Base-by-base conservation (phyloP, 192 early-diverging fungal genomes). In the Coemansia sp. region DNA sequence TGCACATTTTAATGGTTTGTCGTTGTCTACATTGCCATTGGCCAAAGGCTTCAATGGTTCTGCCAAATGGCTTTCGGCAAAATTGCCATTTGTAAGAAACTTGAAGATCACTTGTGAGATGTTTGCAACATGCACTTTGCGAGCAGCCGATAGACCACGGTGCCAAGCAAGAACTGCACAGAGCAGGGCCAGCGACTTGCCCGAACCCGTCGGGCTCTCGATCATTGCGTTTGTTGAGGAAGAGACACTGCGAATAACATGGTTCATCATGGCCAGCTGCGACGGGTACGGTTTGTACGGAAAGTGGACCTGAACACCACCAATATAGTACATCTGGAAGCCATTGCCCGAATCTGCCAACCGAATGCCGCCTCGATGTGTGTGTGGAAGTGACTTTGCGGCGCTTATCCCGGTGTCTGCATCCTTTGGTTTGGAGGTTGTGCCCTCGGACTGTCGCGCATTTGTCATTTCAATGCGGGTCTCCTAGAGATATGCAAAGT, bases 141-240 rank as follows among this genome's bases (percentile, higher is more conserved):
- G 66, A 28, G 72, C 78, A 35, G 55, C 60, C 24, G 64, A 49
- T 33, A 64, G 67, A 8, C 47, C 30, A 20, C 65, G 71, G 4
- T 61, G 46, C 89, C 89, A 91, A 0, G 83, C 85, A 24, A 92
- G 59, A 0, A 77, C 62, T 1, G 87, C 78, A 48, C 86, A 87
- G 15, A 92, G 55, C 23, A 92, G 47, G 0, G 84, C 83, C 23
- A 92, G 49, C 3, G 87, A 85, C 55, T 92, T 92, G 24, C 90
- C 90, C 9, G 90, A 89, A 1, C 89, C 89, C 1, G 85, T 87
- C 2, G 85, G 83, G 23, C 80, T 82, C 34, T 89, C 85, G n/a
- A 89, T 70, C 45, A 91, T 67, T 0, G 83, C 80, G 55, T 89
- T 84, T 32, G 83, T 51, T 4, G 67, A 29, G 9, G 46, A 55